Base-by-base conservation (phyloP, 345 rosid species). In the Moricandia arvensis region DNA sequence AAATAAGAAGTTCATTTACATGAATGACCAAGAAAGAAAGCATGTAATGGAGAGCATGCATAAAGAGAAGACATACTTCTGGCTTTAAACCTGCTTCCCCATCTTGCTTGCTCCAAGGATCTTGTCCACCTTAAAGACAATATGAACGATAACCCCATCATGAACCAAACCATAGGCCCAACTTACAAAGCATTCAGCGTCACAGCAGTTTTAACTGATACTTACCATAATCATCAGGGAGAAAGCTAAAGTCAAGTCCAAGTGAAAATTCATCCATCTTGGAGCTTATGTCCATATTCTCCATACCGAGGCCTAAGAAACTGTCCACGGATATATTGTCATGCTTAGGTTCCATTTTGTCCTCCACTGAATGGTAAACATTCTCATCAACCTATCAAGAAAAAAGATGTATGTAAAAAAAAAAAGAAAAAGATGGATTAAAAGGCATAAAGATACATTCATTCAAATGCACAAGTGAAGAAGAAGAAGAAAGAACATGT, bases 1-100 rank as follows among this genome's bases (percentile, higher is more conserved):
- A 55, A 31, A 59, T 70, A 68, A 78, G 57, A 71, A 69, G 31
- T 58, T 34, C 58, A 59, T 43, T 38, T 13, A 54, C 63, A 74
- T 7, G 61, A 55, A 49, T 2, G 59, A 18, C 45, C 35, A 54
- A 71, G 41, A 6, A 30, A 47, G 35, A 68, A 71, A 73, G 37
- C 29, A 69, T 69, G 73, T 17, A 16, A 61, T 17, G 24, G 61
- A 24, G 41, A 24, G 51, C 4, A n/a, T n/a, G n/a, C n/a, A 58
- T 8, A 78, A 34, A 63, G 74, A 68, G 69, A 66, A 70, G 34
- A 82, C 93, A 72, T 88, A 89, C 98, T 54, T 88, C 93, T 54
- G 88, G 85, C 78, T 83, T 88, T 26, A 87, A 72, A 66, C 75
- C 91, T 59, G 81, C 83, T 69, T 83, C 90, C 61, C 78, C 82